These are phyloP conservation scores for Aegilops bicornis DNA, from an alignment of 176 grass and related monocot genomes.

Conservation along the genomic window DNA sequence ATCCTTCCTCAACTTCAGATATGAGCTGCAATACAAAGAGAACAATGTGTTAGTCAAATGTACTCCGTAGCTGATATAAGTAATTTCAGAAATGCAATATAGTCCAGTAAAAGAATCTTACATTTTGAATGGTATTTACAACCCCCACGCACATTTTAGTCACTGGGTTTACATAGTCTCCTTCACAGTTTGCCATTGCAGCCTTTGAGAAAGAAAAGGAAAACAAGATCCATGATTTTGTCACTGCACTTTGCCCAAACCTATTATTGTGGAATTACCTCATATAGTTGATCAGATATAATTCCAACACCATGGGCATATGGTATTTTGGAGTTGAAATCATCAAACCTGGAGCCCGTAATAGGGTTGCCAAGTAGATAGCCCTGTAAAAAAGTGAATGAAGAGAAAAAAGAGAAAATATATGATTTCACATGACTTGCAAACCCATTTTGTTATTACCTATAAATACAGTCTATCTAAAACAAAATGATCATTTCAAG, in stretches of 20 bases:
- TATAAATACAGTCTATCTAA: background rate
- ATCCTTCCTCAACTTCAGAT: background rate
- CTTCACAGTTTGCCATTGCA: slow-evolving; percentile 22
- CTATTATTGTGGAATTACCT: slow-evolving; percentile 7
- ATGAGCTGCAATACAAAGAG: background rate
- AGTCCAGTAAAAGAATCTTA: background rate
- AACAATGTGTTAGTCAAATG: background rate
- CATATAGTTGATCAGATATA: slow-evolving; percentile 58
- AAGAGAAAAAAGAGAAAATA: background rate
- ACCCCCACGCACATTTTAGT: slow-evolving; percentile 11
- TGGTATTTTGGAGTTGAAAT: background rate
- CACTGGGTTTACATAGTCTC: slow-evolving; percentile 26
- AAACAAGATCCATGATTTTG: background rate
- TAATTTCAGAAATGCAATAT: background rate
- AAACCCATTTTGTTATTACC: background rate
- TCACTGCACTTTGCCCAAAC: background rate
- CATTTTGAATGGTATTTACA: background rate
- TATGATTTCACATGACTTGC: background rate
- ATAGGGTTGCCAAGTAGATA: slow-evolving; percentile 55
- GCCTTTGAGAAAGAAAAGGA: background rate
- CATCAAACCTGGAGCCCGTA: slow-evolving; percentile 17
- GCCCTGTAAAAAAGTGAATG: slow-evolving; percentile 18
- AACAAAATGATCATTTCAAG: background rate
- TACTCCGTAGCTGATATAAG: background rate
- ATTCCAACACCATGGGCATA: slow-evolving; percentile 54